Conservation (phyloP, 2,329 filamentous ascomycete species). For the Capronia epimyces region DNA sequence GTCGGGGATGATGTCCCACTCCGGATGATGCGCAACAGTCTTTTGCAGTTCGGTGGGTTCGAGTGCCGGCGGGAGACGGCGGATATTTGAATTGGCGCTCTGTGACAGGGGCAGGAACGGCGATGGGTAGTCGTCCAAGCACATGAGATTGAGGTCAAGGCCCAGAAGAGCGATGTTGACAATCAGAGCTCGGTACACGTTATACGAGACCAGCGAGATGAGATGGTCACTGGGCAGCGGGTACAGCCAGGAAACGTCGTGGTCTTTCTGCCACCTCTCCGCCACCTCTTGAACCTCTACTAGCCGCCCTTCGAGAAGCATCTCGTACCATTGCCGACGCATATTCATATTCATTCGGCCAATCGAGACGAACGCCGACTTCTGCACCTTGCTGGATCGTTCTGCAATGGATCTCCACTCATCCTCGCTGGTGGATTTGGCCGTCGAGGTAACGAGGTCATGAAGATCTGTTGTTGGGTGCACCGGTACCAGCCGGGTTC, state of each 20-base stretch:
- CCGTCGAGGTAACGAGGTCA: slow-evolving; percentile 4
- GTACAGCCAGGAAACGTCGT: slow-evolving; percentile 11
- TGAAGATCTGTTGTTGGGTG: slow-evolving; percentile 8
- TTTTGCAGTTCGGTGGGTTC: slow-evolving; percentile 39
- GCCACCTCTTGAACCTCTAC: slow-evolving; percentile 10
- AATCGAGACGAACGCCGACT: slow-evolving; percentile 18
- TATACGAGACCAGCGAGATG: slow-evolving; percentile 34
- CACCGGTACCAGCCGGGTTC: not conserved
- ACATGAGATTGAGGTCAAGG: slow-evolving; percentile 23
- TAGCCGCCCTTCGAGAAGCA: slow-evolving; percentile 11
- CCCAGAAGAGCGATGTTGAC: slow-evolving; percentile 33
- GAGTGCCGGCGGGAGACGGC: slow-evolving; percentile 30
- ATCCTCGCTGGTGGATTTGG: not conserved
- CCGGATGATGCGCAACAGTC: slow-evolving; percentile 39
- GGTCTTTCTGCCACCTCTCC: slow-evolving; percentile 1
- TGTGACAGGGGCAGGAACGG: slow-evolving; percentile 22
- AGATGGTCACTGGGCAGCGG: slow-evolving; percentile 33
- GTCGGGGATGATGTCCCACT: slow-evolving; percentile 37
- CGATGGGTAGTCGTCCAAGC: slow-evolving; percentile 25
- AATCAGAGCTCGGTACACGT: slow-evolving; percentile 35
- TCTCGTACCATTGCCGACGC: slow-evolving; percentile 16
- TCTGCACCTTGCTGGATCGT: not conserved
- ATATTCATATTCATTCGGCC: not conserved
- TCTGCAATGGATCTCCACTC: slow-evolving; percentile 7
- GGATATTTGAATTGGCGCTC: slow-evolving; percentile 17